These are phyloP conservation scores for Phytophthora multivora DNA, from an alignment of 352 stramenopile genomes.

Conservation along the genomic window DNA sequence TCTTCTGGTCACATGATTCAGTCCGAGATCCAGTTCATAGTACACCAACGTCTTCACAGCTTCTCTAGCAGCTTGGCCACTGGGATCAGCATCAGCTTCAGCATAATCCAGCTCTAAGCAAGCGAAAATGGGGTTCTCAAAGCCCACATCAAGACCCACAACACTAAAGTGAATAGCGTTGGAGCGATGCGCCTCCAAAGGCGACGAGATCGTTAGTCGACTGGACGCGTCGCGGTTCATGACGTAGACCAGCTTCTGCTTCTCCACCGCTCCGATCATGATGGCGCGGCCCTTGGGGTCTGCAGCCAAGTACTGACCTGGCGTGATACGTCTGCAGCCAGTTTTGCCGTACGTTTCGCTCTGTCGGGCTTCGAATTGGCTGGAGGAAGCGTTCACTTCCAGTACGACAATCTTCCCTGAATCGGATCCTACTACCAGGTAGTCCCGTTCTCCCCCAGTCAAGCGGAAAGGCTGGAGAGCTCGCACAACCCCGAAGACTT, in stretches of 20 bases:
- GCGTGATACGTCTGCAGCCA: conserved; percentile 95
- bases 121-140: conserved; percentile 99
- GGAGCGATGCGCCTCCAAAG: conserved; percentile 98
- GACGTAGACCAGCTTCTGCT: conserved; percentile 99
- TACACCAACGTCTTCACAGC: conserved; percentile 97
- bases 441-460: conserved; percentile 92
- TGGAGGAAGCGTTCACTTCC: conserved; percentile 88
- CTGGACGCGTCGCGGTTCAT: conserved; percentile 96
- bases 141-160: conserved; percentile 97
- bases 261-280: conserved; percentile 97
- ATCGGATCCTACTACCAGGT: conserved; percentile 96
- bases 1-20: conserved; percentile 98
- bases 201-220: conserved; percentile 96
- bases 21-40: conserved; percentile 99
- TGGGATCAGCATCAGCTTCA: conserved; percentile 85
- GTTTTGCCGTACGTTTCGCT: conserved; percentile 97
- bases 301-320: conserved; percentile 96
- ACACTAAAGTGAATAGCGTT: conserved; percentile 95
- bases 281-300: conserved; percentile 98
- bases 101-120: conserved; percentile 96
- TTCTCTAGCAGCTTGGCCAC: conserved; percentile 54
- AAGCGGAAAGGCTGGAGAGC: conserved; percentile 91
- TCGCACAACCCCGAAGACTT: conserved; percentile 93
- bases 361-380: conserved; percentile 88
- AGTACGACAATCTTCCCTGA: conserved; percentile 96